Evolutionary conservation across 2,329 filamentous ascomycete species (phyloP).

Genomic region (Fusarium sp.): DNA sequence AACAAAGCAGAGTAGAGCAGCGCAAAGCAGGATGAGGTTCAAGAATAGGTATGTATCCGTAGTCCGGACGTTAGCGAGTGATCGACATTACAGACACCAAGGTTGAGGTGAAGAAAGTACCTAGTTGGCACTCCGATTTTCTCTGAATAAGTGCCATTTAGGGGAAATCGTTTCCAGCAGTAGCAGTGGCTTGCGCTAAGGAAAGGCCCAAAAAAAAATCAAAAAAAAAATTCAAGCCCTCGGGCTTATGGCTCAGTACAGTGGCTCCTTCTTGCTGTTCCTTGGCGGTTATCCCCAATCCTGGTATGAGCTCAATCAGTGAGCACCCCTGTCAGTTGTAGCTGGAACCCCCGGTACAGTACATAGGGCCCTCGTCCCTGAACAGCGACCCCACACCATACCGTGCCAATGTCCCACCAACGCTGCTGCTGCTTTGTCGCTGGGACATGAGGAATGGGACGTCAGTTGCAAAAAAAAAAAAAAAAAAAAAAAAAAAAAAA

Average conservation of each 20-base stretch:
- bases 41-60: constrained; percentile 4
- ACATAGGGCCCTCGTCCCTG: constrained; percentile 24
- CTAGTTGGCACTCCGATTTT: not conserved
- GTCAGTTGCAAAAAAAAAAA: not conserved
- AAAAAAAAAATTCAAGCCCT: constrained; percentile 16
- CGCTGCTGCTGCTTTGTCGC: not conserved
- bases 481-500: not conserved
- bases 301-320: constrained; percentile 8
- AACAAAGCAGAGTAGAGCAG: not conserved
- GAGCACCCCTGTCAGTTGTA: constrained; percentile 24
- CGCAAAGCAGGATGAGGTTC: constrained; percentile 18
- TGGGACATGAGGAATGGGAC: not conserved
- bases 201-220: not conserved
- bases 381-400: constrained; percentile 35
- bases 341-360: not conserved
- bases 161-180: constrained; percentile 15
- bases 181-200: constrained; percentile 27
- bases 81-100: constrained; percentile 35
- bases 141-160: constrained; percentile 12
- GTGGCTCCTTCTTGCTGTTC: constrained; percentile 14
- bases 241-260: constrained; percentile 1
- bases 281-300: constrained; percentile 28
- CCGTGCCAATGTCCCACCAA: not conserved
- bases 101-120: constrained; percentile 23
- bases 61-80: constrained; percentile 5